Evolutionary conservation across 257 asterid genomes (phyloP), one percentile per base, ranked within the genome.

Genomic region (Euphrasia confusa): DNA sequence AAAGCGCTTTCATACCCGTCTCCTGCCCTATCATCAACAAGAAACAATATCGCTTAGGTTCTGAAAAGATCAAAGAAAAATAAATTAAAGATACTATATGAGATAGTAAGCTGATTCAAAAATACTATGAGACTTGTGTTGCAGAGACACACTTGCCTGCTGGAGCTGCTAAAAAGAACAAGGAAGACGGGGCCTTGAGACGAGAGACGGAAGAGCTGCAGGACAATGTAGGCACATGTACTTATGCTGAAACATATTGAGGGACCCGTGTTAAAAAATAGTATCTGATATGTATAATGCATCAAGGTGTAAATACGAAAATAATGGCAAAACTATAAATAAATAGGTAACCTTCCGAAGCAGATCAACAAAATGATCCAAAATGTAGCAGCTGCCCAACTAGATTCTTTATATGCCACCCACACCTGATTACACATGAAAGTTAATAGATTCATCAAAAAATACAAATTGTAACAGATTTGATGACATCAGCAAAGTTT

Each of bases 361-460:
- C 95, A 82, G 72, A 88, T 75, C 30, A 91, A 71, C 64, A 84
- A 68, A 54, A 84, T 57, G 73, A 88, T 75, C 96, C 98, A 91
- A 14, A 77, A 2, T 50, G 77, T 68, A 35, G 88, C 70, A 42
- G 67, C 71, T 30, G 12, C 47, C 84, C 85, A 86, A 68, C 68
- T 74, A n/a, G 91, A 64, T 77, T 90, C 98, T 72, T 88, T 88
- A 66, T 90, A 85, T 3, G 82, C 86, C 61, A 90, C 79, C 98
- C 98, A 91, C 30, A 88, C 98, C 98, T 91, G 74, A 60, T 40
- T 15, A 42, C 40, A 33, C 24, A 10, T 10, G 8, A 35, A 35
- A 35, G 40, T 35, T 35, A 35, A 35, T 7, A 35, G 10, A 35
- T 35, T 35, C 40, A 7, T 35, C 40, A 35, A 35, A 30, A 30